Evolutionary conservation across 768 basidiomycete genomes (phyloP).

Genomic region (Cystobasidium tubakii): DNA sequence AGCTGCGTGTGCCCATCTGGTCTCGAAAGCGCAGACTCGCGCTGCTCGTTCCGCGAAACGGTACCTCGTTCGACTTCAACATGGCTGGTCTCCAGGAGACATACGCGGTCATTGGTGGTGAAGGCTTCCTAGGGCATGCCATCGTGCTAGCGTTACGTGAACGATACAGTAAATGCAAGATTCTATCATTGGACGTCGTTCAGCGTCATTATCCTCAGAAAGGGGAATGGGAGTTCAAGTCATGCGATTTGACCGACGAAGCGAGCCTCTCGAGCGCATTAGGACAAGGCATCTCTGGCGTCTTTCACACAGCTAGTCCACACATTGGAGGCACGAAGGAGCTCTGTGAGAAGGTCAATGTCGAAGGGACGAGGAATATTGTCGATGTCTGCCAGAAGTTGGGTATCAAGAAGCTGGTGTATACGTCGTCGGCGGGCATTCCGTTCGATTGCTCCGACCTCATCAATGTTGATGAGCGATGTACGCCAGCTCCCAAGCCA

Average conservation of each 20-base stretch:
- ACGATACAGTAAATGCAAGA: slow-evolving; percentile 62
- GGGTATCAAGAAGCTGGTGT: slow-evolving; percentile 79
- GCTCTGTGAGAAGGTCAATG: slow-evolving; percentile 86
- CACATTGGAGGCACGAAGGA: slow-evolving; percentile 55
- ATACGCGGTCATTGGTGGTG: slow-evolving; percentile 76
- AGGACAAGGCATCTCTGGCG: slow-evolving; percentile 71
- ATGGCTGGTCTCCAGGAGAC: background rate
- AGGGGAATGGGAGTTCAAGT: slow-evolving; percentile 60
- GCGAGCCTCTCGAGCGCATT: slow-evolving; percentile 67
- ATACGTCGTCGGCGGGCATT: slow-evolving; percentile 86
- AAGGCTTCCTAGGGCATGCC: slow-evolving; percentile 79
- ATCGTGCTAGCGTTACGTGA: slow-evolving; percentile 78
- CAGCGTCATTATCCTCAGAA: slow-evolving; percentile 59
- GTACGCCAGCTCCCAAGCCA: slow-evolving; percentile 64
- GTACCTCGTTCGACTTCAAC: background rate
- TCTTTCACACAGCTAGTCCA: slow-evolving; percentile 91
- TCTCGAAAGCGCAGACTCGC: background rate
- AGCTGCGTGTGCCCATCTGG: background rate
- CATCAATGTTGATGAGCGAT: slow-evolving; percentile 79
- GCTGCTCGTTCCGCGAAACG: background rate
- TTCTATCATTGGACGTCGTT: slow-evolving; percentile 84
- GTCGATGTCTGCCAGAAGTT: slow-evolving; percentile 70
- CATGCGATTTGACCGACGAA: slow-evolving; percentile 79
- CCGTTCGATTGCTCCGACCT: slow-evolving; percentile 77
- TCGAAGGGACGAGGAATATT: slow-evolving; percentile 78